phyloP scores from a whole-genome alignment of 345 rosid species.

The Sisymbrium irio region DNA sequence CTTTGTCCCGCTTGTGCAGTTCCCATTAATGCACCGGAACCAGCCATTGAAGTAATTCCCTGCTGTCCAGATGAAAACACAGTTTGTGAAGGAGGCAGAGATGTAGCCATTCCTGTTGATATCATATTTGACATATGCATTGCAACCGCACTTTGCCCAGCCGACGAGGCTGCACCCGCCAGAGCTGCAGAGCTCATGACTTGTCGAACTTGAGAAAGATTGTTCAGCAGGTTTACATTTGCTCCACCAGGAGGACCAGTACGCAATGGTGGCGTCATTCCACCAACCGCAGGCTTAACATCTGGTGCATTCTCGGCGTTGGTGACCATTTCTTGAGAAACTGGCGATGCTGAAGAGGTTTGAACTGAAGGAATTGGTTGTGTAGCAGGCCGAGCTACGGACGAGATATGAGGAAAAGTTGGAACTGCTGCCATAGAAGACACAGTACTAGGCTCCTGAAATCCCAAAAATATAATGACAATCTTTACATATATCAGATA shows the following conservation, averaged over 20 bases:
- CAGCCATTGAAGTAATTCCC: slow-evolving; percentile 56
- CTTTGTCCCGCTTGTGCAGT: slow-evolving; percentile 62
- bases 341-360: slow-evolving; percentile 74
- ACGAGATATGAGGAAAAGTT: slow-evolving; percentile 63
- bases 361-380: slow-evolving; percentile 73
- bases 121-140: slow-evolving; percentile 98
- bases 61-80: slow-evolving; percentile 82
- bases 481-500: neutral
- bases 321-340: slow-evolving; percentile 71
- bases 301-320: slow-evolving; percentile 61
- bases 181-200: slow-evolving; percentile 84
- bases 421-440: slow-evolving; percentile 66
- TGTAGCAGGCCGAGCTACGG: slow-evolving; percentile 70
- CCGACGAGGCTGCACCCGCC: slow-evolving; percentile 83
- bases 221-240: slow-evolving; percentile 84
- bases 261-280: slow-evolving; percentile 62
- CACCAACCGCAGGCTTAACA: slow-evolving; percentile 73
- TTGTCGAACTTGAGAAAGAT: slow-evolving; percentile 87
- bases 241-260: slow-evolving; percentile 74
- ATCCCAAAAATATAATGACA: slow-evolving; percentile 4
- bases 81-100: slow-evolving; percentile 77
- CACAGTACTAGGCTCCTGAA: slow-evolving; percentile 86
- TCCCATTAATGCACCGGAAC: slow-evolving; percentile 66
- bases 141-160: slow-evolving; percentile 80
- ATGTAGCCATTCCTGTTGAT: slow-evolving; percentile 75